Conservation (phyloP, 176 grass and related monocot genomes). For the Thinopyrum elongatum region DNA sequence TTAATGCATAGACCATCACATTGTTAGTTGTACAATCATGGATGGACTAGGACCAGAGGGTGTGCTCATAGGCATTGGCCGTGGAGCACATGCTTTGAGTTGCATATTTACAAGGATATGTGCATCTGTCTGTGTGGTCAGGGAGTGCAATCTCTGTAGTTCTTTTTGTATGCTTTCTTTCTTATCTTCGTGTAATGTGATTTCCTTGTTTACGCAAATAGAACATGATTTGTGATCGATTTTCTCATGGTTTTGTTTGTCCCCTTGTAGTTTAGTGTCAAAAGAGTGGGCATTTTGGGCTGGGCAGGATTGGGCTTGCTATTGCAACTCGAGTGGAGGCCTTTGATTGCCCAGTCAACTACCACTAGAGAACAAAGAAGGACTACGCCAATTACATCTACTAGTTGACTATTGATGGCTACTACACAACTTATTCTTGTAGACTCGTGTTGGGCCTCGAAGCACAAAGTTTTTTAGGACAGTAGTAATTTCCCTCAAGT, state of each 20-base stretch:
- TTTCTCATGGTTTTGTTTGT: conserved; percentile 10
- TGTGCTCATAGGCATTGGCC: conserved; percentile 65
- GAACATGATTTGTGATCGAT: not conserved
- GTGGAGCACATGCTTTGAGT: conserved; percentile 41
- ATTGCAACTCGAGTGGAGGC: conserved; percentile 65
- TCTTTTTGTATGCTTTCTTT: not conserved
- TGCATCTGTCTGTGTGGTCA: not conserved
- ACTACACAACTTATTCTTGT: too few species aligned
- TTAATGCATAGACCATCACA: conserved; percentile 29
- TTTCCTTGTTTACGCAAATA: not conserved
- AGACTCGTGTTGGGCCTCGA: too few species aligned
- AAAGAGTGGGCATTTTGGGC: conserved; percentile 86
- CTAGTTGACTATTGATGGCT: too few species aligned
- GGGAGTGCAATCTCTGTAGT: not conserved
- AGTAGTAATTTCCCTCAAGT: too few species aligned
- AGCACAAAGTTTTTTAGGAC: too few species aligned
- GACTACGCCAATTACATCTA: conserved; percentile 56
- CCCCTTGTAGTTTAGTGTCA: conserved; percentile 78
- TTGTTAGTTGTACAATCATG: conserved; percentile 54
- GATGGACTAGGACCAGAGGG: conserved; percentile 64
- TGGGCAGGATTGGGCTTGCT: conserved; percentile 80
- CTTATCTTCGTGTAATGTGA: not conserved
- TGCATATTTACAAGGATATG: not conserved
- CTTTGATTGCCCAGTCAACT: conserved; percentile 73
- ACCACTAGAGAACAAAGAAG: conserved; percentile 66